Evolutionary conservation across 2,329 filamentous ascomycete genomes (phyloP).

Genomic region (Coniochaeta sp.): DNA sequence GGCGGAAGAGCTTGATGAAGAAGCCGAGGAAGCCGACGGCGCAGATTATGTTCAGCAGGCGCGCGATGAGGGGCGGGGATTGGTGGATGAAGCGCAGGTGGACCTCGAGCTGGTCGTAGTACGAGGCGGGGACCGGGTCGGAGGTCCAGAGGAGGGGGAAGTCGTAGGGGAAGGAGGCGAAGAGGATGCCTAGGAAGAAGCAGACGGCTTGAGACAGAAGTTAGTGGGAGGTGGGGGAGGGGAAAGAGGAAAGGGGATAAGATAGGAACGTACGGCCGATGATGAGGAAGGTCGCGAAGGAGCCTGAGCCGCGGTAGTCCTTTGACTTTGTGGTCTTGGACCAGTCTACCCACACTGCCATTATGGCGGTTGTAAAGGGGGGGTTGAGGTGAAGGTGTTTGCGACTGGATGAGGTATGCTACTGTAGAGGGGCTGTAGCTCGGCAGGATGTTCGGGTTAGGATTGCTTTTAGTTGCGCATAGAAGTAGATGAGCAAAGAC

Average conservation of each 20-base stretch:
- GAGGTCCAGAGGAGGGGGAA: conserved; percentile 80
- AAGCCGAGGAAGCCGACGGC: conserved; percentile 82
- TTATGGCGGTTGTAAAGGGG: not conserved
- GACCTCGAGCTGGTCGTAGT: conserved; percentile 79
- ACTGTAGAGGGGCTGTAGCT: not conserved
- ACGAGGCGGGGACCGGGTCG: conserved; percentile 54
- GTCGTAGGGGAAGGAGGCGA: conserved; percentile 94
- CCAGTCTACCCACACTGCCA: conserved; percentile 38
- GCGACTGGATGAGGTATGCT: not conserved
- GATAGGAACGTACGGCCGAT: conserved; percentile 70
- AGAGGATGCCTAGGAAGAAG: conserved; percentile 98
- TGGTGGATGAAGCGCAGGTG: conserved; percentile 90
- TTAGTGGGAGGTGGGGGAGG: conserved; percentile 7
- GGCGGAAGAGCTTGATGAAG: conserved; percentile 89
- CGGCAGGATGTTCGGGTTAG: not conserved
- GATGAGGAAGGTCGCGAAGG: conserved; percentile 96
- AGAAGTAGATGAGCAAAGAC: too few species aligned
- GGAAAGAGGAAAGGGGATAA: conserved; percentile 8
- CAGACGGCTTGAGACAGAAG: conserved; percentile 57
- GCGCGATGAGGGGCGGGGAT: conserved; percentile 83
- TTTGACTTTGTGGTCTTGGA: conserved; percentile 50
- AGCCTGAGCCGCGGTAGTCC: conserved; percentile 53
- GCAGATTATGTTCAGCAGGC: conserved; percentile 91
- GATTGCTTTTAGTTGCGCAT: not conserved
- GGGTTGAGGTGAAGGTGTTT: not conserved